Evolutionary conservation across 2,329 filamentous ascomycete species (phyloP).

Genomic region (Aspergillus sp.): DNA sequence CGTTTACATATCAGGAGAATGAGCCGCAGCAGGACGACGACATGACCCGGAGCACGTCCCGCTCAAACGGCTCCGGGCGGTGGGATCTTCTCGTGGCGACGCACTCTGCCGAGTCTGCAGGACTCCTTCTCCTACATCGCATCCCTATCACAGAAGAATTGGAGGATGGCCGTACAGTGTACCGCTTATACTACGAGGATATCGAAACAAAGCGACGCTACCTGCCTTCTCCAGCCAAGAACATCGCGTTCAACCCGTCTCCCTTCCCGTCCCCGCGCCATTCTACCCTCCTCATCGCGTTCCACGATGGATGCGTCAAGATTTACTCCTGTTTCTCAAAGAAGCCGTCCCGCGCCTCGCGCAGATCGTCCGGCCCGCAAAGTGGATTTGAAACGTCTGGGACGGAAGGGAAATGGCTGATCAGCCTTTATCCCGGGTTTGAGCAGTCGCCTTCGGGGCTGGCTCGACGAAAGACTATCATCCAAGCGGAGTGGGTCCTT

Average conservation of each 20-base stretch:
- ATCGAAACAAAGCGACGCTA: slow-evolving; percentile 47
- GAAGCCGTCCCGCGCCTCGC: slow-evolving; percentile 23
- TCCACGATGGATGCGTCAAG: slow-evolving; percentile 55
- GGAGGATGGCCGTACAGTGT: slow-evolving; percentile 14
- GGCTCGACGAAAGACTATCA: slow-evolving; percentile 40
- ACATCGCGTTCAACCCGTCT: slow-evolving; percentile 55
- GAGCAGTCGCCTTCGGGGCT: slow-evolving; percentile 29
- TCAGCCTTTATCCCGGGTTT: slow-evolving; percentile 45
- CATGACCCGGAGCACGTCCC: slow-evolving; percentile 30
- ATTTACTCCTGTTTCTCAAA: slow-evolving; percentile 56
- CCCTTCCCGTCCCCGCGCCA: slow-evolving; percentile 53
- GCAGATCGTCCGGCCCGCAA: slow-evolving; percentile 29
- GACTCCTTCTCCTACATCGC: slow-evolving; percentile 45
- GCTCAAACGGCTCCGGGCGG: slow-evolving; percentile 17
- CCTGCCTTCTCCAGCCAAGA: slow-evolving; percentile 50
- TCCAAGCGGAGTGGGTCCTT: slow-evolving; percentile 48
- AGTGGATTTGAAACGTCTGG: slow-evolving; percentile 32
- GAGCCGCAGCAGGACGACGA: slow-evolving; percentile 28
- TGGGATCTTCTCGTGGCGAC: slow-evolving; percentile 49
- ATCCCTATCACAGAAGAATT: slow-evolving; percentile 35
- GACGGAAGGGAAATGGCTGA: slow-evolving; percentile 43
- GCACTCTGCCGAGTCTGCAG: slow-evolving; percentile 45
- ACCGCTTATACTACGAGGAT: slow-evolving; percentile 33
- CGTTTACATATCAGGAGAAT: slow-evolving; percentile 48
- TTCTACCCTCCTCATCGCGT: slow-evolving; percentile 55